Conservation (phyloP, 2,329 filamentous ascomycete species). For the Dryadomyces sulphureus region DNA sequence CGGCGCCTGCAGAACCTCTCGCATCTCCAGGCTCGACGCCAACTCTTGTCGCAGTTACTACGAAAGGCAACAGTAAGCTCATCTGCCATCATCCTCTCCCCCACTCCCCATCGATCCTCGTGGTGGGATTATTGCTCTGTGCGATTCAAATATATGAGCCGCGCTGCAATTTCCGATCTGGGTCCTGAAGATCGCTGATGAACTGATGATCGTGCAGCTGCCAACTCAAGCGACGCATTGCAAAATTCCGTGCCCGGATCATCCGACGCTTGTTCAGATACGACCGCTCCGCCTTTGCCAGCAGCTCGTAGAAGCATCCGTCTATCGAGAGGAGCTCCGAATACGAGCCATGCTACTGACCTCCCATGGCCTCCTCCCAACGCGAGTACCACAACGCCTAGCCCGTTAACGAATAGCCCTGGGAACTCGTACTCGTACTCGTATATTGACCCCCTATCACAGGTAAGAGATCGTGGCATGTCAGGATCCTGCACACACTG, state of each 20-base stretch:
- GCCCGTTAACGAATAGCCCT: conserved; percentile 5
- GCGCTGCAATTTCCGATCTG: neutral
- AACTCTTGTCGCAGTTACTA: neutral
- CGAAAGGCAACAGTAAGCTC: neutral
- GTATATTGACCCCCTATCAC: conserved; percentile 16
- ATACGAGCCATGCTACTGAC: neutral
- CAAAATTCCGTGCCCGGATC: neutral
- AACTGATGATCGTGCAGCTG: neutral
- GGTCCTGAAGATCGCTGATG: neutral
- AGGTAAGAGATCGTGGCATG: conserved; percentile 9
- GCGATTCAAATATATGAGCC: too few species aligned
- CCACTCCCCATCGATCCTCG: neutral
- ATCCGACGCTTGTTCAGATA: neutral
- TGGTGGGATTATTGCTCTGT: neutral
- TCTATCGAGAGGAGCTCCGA: neutral
- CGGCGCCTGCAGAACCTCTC: neutral
- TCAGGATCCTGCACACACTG: neutral
- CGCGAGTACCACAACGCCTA: neutral
- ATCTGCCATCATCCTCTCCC: neutral
- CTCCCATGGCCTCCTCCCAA: neutral
- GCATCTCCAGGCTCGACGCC: neutral
- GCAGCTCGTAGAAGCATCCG: neutral
- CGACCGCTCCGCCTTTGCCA: neutral
- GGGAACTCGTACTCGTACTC: conserved; percentile 9
- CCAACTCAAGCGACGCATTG: neutral